Evolutionary conservation across 176 grass and related monocot species (phyloP), one percentile per base, ranked within the genome.

Genomic region (Lolium perenne): DNA sequence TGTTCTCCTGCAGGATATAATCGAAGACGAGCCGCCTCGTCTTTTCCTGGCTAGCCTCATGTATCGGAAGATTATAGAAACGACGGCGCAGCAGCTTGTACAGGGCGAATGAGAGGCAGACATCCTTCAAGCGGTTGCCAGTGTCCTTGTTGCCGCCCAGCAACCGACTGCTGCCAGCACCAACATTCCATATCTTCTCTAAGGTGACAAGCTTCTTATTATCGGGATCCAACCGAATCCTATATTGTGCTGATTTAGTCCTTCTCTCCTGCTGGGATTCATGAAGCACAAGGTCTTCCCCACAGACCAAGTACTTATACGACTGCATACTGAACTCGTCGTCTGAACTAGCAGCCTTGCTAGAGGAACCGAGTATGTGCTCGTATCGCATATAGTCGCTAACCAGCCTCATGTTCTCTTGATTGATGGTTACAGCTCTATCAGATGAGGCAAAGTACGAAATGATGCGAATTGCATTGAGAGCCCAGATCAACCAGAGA

Each of bases 271-370:
- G 13, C 17, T 16, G 26, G 6, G 1, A 0, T 0, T 59, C 38
- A 2, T 4, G 22, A 0, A 73, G 67, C 53, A 4, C 67, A 22
- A 1, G 6, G 20, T 77, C 67, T 58, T 87, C 89, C 14, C 85
- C 89, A 8, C 7, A 1, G 2, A 91, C 66, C 81, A 91, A 12
- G 67, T 91, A 91, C 58, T 49, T 87, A 67, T 80, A 87, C 18
- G 0, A 10, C 0, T 18, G 15, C 80, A 81, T 91, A 1, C 2
- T 71, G 20, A 32, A 10, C 6, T 3, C 4, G 9, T 0, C 10
- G 5, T 6, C 4, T 2, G n/a, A 3, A 7, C 2, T 3, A 15
- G n/a, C 41, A 1, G 2, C 0, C 8, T 17, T 10, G 0, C n/a
- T 43, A 26, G 65, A 16, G 53, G 15, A 7, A 16, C 35, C 20